phyloP scores from a whole-genome alignment of 805 yeast species.

The Wilhelminamyces savonicus region DNA sequence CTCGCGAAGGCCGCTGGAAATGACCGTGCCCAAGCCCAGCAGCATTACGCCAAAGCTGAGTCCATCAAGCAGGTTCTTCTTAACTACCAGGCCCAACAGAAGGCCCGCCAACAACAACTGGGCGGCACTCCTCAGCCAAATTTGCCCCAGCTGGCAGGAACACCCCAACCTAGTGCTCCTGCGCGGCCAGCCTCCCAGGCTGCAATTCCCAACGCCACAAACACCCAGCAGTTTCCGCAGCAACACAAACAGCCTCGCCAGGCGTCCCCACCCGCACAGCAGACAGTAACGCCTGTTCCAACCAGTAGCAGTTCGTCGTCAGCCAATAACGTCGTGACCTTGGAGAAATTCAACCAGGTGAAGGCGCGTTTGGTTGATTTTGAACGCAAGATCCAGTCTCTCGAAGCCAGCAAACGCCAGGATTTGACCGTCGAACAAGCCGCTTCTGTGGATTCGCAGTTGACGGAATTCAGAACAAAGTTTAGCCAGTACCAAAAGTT shows the following conservation, averaged over 20 bases:
- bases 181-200: no score
- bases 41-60: slow-evolving; percentile 57
- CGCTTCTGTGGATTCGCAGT: slow-evolving; percentile 41
- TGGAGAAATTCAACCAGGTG: slow-evolving; percentile 38
- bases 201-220: no score
- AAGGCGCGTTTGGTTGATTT: slow-evolving; percentile 43
- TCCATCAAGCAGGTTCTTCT: slow-evolving; percentile 55
- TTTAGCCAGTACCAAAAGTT: slow-evolving; percentile 45
- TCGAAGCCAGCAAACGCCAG: slow-evolving; percentile 42
- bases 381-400: slow-evolving; percentile 42
- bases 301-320: slow-evolving; percentile 4
- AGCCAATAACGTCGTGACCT: slow-evolving; percentile 20
- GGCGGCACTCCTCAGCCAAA: not conserved
- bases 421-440: slow-evolving; percentile 40
- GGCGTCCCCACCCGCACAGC: slow-evolving; percentile 1
- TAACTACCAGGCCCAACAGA: slow-evolving; percentile 45
- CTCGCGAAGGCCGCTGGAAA: slow-evolving; percentile 57
- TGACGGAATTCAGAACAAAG: slow-evolving; percentile 40
- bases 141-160: no score
- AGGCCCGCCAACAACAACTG: slow-evolving; percentile 4
- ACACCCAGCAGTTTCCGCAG: no score
- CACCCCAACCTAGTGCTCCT: no score
- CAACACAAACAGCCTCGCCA: not conserved
- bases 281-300: slow-evolving; percentile 2
- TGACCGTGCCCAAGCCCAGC: slow-evolving; percentile 42